Conservation (phyloP, 164 flowering plant genomes). For the Amborella trichopoda region DNA sequence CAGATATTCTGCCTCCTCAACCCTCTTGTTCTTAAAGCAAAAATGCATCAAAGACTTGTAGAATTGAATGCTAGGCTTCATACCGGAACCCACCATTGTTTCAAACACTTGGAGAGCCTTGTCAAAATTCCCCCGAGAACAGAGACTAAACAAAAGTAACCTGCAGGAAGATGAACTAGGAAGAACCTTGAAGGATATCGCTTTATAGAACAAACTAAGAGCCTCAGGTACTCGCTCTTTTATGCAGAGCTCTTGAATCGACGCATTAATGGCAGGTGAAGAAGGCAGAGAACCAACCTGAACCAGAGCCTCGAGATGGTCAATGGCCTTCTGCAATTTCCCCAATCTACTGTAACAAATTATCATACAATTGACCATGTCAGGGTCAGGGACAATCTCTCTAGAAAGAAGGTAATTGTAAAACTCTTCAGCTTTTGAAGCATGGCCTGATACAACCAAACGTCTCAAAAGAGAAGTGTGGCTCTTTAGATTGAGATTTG, state of each 20-base stretch:
- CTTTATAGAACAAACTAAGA: constrained; percentile 16
- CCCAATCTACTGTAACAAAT: constrained; percentile 37
- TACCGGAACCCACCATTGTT: constrained; percentile 19
- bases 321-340: constrained; percentile 27
- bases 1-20: constrained; percentile 35
- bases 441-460: constrained; percentile 21
- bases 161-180: constrained; percentile 18
- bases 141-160: constrained; percentile 29
- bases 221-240: constrained; percentile 26
- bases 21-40: constrained; percentile 28
- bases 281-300: constrained; percentile 11
- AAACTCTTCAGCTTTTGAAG: constrained; percentile 22
- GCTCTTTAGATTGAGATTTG: constrained; percentile 17
- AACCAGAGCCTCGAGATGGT: constrained; percentile 21
- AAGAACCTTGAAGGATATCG: constrained; percentile 10
- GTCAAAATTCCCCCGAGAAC: constrained; percentile 23
- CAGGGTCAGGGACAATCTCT: constrained; percentile 21
- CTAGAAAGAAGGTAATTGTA: constrained; percentile 13
- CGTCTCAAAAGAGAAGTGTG: constrained; percentile 4
- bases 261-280: constrained; percentile 17
- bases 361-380: constrained; percentile 33
- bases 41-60: constrained; percentile 31
- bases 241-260: constrained; percentile 22
- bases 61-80: constrained; percentile 19
- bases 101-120: constrained; percentile 34